Evolutionary conservation across 495 filamentous ascomycete species (phyloP).

Genomic region (Neurospora tetrasperma): DNA sequence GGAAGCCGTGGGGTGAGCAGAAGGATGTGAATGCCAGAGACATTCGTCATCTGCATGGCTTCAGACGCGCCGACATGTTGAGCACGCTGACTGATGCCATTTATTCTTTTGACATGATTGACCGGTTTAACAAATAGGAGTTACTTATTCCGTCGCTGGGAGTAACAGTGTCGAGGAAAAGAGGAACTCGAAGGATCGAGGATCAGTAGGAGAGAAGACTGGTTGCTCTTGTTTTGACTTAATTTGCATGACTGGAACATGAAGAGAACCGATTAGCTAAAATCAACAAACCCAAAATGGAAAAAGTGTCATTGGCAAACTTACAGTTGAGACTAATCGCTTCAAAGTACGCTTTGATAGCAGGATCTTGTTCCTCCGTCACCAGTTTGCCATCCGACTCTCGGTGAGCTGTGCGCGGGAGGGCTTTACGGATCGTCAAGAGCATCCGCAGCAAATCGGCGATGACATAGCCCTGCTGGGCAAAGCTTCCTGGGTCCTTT

Average conservation of each 20-base stretch:
- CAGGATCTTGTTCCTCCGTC: conserved; percentile 42
- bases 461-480: conserved; percentile 61
- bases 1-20: neutral
- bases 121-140: neutral
- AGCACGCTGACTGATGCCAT: neutral
- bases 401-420: conserved; percentile 46
- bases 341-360: conserved; percentile 49
- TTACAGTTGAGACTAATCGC: conserved; percentile 50
- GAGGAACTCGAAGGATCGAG: conserved; percentile 55
- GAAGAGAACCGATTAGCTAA: conserved; percentile 4
- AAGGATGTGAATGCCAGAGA: neutral
- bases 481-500: conserved; percentile 52
- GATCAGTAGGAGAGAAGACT: conserved; percentile 53
- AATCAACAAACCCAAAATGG: neutral
- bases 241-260: conserved; percentile 23
- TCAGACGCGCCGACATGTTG: neutral
- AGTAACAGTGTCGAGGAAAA: conserved; percentile 55
- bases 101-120: neutral
- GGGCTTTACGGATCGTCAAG: conserved; percentile 58
- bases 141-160: conserved; percentile 19
- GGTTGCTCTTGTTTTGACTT: conserved; percentile 31
- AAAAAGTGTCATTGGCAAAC: conserved; percentile 13
- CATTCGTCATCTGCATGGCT: neutral
- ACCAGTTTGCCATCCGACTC: conserved; percentile 46
- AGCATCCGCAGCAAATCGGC: conserved; percentile 66